Evolutionary conservation across 2,329 filamentous ascomycete genomes (phyloP).

Genomic region (Botryotinia narcissicola): DNA sequence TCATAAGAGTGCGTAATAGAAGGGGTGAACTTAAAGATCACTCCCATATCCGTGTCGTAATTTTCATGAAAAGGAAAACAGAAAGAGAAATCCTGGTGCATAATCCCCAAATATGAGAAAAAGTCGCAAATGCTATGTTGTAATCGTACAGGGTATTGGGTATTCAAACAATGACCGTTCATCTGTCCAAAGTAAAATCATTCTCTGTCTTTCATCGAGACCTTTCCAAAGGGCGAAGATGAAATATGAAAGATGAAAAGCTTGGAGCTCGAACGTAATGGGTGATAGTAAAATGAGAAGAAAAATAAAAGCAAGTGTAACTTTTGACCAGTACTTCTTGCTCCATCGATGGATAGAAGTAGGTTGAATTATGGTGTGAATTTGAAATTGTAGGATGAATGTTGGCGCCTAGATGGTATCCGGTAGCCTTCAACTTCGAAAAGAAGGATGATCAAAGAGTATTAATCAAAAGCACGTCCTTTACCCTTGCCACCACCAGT

Average conservation of each 20-base stretch:
- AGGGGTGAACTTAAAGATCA: neutral
- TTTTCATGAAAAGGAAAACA: neutral
- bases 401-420: neutral
- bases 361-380: neutral
- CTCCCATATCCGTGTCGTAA: neutral
- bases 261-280: neutral
- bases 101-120: neutral
- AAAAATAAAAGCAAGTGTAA: neutral
- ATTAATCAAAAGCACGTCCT: neutral
- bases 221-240: neutral
- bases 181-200: neutral
- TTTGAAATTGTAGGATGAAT: neutral
- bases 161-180: neutral
- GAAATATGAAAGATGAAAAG: neutral
- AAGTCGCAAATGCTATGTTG: neutral
- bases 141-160: constrained; percentile 7
- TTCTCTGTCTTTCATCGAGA: neutral
- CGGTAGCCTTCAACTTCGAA: too few relatives aligned
- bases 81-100: neutral
- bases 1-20: neutral
- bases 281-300: neutral
- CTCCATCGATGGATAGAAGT: neutral
- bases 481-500: neutral
- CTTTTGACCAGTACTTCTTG: neutral
- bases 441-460: neutral